Percentiles rank a stretch among this genome's conserved stretches.
Evolutionary conservation across 2,329 filamentous ascomycete species (phyloP).

Genomic region (Phialophora tarda): DNA sequence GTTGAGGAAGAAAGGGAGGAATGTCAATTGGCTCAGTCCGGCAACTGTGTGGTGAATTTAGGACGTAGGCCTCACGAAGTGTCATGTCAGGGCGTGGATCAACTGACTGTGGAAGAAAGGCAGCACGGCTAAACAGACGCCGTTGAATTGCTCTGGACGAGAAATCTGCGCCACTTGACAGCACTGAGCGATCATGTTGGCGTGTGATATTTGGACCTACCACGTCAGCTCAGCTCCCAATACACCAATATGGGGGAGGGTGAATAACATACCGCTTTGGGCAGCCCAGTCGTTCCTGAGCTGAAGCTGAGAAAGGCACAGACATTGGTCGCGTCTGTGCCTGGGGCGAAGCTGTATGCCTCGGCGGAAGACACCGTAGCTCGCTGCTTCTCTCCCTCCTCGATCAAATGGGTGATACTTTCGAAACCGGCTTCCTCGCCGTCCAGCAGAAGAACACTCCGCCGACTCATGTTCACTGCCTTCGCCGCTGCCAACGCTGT

Average conservation of each 20-base stretch:
- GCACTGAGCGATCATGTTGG: conserved; percentile 29
- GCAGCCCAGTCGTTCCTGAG: conserved; percentile 73
- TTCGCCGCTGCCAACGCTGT: conserved; percentile 60
- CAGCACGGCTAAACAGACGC: conserved; percentile 23
- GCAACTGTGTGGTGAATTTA: conserved; percentile 14
- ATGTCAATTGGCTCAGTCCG: conserved; percentile 25
- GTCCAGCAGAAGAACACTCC: conserved; percentile 62
- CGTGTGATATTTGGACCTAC: conserved; percentile 31
- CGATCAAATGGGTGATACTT: conserved; percentile 32
- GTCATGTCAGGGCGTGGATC: too few species aligned
- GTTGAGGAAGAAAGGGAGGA: conserved; percentile 25
- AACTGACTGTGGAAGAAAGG: conserved; percentile 28
- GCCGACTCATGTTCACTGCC: conserved; percentile 58
- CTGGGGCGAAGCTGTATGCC: conserved; percentile 57
- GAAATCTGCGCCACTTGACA: conserved; percentile 22
- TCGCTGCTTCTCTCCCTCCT: conserved; percentile 46
- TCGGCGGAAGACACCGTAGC: conserved; percentile 50
- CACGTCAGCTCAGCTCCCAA: conserved; percentile 3
- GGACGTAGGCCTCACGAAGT: conserved; percentile 1
- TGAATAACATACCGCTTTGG: conserved; percentile 74
- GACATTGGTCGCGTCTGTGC: conserved; percentile 56
- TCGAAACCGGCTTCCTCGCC: conserved; percentile 50
- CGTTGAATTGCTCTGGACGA: conserved; percentile 11
- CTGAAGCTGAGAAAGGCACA: conserved; percentile 71
- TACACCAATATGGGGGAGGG: not conserved